These are phyloP conservation scores for Styphnolobium japonicum DNA, from an alignment of 306 rosid genomes.

Conservation along the genomic window DNA sequence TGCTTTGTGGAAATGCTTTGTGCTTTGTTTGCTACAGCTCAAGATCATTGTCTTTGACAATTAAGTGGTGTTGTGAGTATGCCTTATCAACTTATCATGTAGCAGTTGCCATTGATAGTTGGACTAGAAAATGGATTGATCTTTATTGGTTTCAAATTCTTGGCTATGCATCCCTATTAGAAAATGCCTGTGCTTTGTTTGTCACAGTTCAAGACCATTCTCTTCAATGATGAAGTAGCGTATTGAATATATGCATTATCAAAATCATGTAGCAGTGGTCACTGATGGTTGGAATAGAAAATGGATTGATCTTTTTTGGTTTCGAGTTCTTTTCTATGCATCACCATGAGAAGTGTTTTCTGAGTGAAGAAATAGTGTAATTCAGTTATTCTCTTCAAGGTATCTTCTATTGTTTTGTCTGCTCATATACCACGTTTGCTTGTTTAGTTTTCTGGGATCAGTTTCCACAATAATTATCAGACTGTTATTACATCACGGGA, in stretches of 20 bases:
- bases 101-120: neutral
- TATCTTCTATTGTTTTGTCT: no score
- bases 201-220: neutral
- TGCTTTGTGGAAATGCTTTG: neutral
- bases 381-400: neutral
- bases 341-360: neutral
- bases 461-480: neutral
- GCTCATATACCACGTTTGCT: neutral
- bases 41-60: neutral
- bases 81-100: neutral
- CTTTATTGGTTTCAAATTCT: neutral
- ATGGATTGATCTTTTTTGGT: neutral
- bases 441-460: neutral
- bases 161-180: neutral
- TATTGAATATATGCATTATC: neutral
- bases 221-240: no score
- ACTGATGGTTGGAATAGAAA: neutral
- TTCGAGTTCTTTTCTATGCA: neutral
- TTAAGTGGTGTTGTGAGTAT: neutral
- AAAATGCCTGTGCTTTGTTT: neutral
- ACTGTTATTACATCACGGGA: neutral
- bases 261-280: neutral
- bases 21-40: neutral
- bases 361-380: neutral
- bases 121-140: no score